Evolutionary conservation across 2,329 filamentous ascomycete genomes (phyloP).

Genomic region (Pseudophaeomoniella oleicola): DNA sequence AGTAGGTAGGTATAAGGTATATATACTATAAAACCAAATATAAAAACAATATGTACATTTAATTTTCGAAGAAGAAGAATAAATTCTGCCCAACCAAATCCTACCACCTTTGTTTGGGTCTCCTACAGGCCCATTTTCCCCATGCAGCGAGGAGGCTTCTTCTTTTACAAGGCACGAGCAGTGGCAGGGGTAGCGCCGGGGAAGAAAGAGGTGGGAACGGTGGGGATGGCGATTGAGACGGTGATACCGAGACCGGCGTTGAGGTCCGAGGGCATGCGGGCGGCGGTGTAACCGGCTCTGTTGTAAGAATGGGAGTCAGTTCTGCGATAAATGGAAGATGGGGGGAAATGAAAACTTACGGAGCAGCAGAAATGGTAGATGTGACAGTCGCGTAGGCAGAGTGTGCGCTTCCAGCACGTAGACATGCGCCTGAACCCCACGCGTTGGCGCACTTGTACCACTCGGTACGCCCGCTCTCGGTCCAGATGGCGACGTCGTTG

Average conservation of each 20-base stretch:
- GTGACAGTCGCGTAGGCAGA: conserved; percentile 10
- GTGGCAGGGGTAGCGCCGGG: conserved; percentile 15
- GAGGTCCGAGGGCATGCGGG: conserved; percentile 15
- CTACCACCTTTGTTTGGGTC: too few species aligned
- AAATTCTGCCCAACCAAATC: too few species aligned
- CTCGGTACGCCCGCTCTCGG: conserved; percentile 17
- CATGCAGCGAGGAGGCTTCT: too few species aligned
- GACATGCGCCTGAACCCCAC: conserved; percentile 33
- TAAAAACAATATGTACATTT: too few species aligned
- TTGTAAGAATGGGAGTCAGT: not conserved
- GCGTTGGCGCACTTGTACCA: conserved; percentile 33
- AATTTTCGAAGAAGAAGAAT: too few species aligned
- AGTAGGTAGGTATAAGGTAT: too few species aligned
- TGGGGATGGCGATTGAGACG: conserved; percentile 14
- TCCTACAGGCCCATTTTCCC: too few species aligned
- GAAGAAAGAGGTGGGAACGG: conserved; percentile 16
- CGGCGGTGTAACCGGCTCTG: conserved; percentile 13
- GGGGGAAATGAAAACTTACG: conserved; percentile 5
- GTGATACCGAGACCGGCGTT: conserved; percentile 13
- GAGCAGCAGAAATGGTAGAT: conserved; percentile 12
- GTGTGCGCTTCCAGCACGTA: conserved; percentile 17
- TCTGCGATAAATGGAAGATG: too few species aligned
- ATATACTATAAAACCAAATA: too few species aligned
- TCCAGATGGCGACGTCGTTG: conserved; percentile 34
- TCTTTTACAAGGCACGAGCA: not conserved